Evolutionary conservation across 2,329 filamentous ascomycete species (phyloP).

Genomic region (Westerdykella aurantiaca): DNA sequence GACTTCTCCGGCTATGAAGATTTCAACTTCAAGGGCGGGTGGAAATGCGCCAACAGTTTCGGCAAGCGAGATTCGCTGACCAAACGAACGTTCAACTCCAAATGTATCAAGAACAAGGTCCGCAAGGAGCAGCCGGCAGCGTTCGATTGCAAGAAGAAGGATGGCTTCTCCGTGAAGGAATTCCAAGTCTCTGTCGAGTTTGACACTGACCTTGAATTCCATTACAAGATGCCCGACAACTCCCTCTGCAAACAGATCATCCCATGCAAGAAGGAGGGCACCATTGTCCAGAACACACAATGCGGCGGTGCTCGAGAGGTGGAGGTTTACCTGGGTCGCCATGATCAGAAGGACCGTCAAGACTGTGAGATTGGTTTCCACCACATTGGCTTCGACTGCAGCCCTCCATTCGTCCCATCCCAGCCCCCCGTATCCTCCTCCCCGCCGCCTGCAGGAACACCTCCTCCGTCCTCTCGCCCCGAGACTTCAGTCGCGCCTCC

Average conservation of each 20-base stretch:
- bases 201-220: constrained; percentile 75
- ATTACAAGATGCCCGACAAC: constrained; percentile 81
- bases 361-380: constrained; percentile 68
- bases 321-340: constrained; percentile 55
- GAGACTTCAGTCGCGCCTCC: too few species aligned
- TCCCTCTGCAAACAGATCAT: constrained; percentile 73
- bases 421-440: neutral
- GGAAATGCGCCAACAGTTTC: constrained; percentile 60
- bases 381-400: constrained; percentile 70
- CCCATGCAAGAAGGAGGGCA: constrained; percentile 61
- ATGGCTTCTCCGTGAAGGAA: constrained; percentile 67
- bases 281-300: constrained; percentile 72
- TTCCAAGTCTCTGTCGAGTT: constrained; percentile 69
- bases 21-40: constrained; percentile 65
- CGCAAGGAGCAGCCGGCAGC: constrained; percentile 48
- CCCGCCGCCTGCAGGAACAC: neutral
- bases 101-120: constrained; percentile 42
- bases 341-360: constrained; percentile 45
- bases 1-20: constrained; percentile 61
- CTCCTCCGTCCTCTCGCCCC: neutral
- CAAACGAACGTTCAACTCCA: constrained; percentile 41
- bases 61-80: constrained; percentile 53
- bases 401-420: constrained; percentile 17
- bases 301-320: constrained; percentile 88
- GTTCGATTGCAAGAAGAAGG: constrained; percentile 59